A percentile compares a stretch with the other conserved stretches of the same genome.
Conservation (phyloP, 257 asterid genomes). For the Cynanchum wilfordii region DNA sequence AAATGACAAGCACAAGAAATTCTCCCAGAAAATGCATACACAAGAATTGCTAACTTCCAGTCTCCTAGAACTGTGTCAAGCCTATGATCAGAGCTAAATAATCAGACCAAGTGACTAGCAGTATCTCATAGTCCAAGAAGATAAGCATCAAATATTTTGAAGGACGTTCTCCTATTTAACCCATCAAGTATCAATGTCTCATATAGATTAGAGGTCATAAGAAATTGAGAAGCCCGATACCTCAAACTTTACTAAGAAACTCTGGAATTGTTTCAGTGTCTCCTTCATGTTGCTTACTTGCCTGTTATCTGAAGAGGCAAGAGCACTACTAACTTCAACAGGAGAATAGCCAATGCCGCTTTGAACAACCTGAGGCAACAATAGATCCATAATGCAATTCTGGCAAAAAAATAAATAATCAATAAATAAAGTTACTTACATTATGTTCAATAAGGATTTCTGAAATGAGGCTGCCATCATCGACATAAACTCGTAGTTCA, state of each 20-base stretch:
- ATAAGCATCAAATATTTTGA: neutral
- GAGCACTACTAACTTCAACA: conserved; percentile 59
- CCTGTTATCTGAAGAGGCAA: conserved; percentile 43
- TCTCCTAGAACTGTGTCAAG: neutral
- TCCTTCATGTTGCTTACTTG: conserved; percentile 41
- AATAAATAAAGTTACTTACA: conserved; percentile 37
- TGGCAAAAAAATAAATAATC: neutral
- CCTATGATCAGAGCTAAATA: neutral
- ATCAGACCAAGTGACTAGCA: neutral
- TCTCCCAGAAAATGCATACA: too few species aligned
- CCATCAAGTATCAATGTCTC: conserved; percentile 6
- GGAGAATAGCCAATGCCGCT: conserved; percentile 63
- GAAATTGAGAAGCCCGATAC: conserved; percentile 27
- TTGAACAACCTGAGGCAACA: conserved; percentile 56
- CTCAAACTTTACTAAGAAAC: conserved; percentile 73
- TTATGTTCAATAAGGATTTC: conserved; percentile 71
- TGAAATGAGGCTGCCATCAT: conserved; percentile 95
- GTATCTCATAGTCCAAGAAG: neutral
- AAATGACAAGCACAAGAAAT: too few species aligned
- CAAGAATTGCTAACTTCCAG: neutral
- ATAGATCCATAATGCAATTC: conserved; percentile 6
- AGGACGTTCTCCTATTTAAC: neutral
- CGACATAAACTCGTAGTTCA: conserved; percentile 72
- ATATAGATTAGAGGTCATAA: conserved; percentile 4
- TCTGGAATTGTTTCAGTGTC: conserved; percentile 57